phyloP scores from a whole-genome alignment of 805 yeast genomes.

The Nakazawaea sp. region DNA sequence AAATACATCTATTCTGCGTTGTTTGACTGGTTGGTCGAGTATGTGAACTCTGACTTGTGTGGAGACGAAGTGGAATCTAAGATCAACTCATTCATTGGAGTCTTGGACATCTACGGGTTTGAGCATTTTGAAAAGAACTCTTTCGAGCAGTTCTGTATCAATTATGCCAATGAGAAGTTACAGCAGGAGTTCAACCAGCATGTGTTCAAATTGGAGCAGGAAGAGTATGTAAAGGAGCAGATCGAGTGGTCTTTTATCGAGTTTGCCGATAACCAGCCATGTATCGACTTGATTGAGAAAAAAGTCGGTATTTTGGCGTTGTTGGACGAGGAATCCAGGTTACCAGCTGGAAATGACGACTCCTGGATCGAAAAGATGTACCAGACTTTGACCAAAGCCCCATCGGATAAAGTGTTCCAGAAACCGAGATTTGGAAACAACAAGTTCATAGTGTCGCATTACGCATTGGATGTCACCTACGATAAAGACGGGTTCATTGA shows the following conservation, averaged over 20 bases:
- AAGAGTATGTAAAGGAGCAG: constrained; percentile 85
- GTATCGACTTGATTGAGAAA: constrained; percentile 86
- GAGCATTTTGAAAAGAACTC: constrained; percentile 94
- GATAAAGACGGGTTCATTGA: constrained; percentile 94
- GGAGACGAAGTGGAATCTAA: constrained; percentile 58
- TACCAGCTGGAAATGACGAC: constrained; percentile 90
- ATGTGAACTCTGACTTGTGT: constrained; percentile 76
- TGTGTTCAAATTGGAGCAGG: constrained; percentile 94
- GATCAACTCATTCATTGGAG: constrained; percentile 81
- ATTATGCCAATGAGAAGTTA: constrained; percentile 92
- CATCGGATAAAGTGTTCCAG: constrained; percentile 70
- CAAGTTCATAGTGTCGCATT: constrained; percentile 85
- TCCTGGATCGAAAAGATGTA: constrained; percentile 90
- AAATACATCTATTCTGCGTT: constrained; percentile 88
- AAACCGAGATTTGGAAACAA: constrained; percentile 93
- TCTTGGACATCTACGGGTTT: constrained; percentile 94
- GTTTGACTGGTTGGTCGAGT: constrained; percentile 91
- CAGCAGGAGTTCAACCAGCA: constrained; percentile 98
- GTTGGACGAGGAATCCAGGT: constrained; percentile 90
- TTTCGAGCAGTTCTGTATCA: constrained; percentile 95
- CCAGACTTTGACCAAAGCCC: constrained; percentile 73
- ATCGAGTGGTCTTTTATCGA: constrained; percentile 97
- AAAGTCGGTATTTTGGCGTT: constrained; percentile 82
- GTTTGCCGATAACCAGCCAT: constrained; percentile 94
- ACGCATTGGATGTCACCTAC: constrained; percentile 90